Conservation (phyloP, 179 eudicot genomes). For the Carnegiea gigantea region DNA sequence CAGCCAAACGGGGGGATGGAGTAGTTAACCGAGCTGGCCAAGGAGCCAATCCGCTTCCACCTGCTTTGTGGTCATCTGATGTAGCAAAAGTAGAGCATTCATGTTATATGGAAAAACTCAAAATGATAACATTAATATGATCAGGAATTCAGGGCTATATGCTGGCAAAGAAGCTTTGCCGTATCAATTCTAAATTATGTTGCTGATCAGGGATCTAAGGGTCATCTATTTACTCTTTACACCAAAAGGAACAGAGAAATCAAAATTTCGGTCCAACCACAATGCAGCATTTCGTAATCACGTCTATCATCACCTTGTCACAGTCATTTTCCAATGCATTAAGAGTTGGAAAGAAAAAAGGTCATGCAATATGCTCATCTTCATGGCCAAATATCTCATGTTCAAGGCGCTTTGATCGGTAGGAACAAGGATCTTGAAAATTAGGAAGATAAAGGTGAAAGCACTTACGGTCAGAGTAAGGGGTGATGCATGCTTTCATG, state of each 20-base stretch:
- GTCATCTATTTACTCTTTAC: not conserved
- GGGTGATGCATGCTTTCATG: slow-evolving; percentile 50
- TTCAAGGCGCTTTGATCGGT: not conserved
- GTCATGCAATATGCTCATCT: not conserved
- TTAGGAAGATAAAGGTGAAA: not conserved
- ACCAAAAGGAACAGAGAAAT: not conserved
- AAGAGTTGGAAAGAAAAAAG: not conserved
- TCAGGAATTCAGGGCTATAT: not conserved
- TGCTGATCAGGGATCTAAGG: not conserved
- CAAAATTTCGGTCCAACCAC: not conserved
- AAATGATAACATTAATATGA: not conserved
- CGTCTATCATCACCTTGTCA: not conserved
- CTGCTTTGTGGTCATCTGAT: slow-evolving; percentile 41
- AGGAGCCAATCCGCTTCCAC: slow-evolving; percentile 40
- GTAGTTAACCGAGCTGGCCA: slow-evolving; percentile 49
- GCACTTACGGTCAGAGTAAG: slow-evolving; percentile 48
- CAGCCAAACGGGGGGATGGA: slow-evolving; percentile 45
- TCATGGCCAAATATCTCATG: not conserved
- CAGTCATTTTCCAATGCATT: not conserved
- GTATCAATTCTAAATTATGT: not conserved
- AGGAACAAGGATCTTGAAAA: not conserved
- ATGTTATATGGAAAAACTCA: not conserved
- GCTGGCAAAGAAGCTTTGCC: not conserved
- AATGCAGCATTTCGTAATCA: not conserved
- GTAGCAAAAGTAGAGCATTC: not conserved